These are phyloP conservation scores for Nemania bipapillata DNA, from an alignment of 2,329 filamentous ascomycete genomes.

Conservation along the genomic window DNA sequence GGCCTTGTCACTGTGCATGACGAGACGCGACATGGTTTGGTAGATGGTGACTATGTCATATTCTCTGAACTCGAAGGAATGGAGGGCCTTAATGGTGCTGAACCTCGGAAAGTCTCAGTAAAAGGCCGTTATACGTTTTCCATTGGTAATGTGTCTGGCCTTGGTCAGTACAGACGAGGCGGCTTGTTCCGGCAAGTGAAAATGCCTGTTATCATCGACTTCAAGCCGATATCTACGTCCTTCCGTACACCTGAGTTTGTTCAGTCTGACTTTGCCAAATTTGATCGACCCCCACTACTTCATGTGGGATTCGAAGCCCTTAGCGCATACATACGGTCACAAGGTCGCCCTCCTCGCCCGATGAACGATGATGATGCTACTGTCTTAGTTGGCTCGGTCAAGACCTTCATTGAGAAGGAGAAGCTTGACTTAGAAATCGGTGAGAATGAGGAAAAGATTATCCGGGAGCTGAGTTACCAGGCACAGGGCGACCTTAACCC, in stretches of 20 bases:
- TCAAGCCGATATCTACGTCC: conserved; percentile 81
- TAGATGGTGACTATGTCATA: conserved; percentile 95
- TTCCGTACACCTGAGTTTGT: conserved; percentile 88
- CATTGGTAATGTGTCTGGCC: conserved; percentile 88
- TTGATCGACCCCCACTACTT: conserved; percentile 90
- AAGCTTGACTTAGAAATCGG: conserved; percentile 85
- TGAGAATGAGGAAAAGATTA: conserved; percentile 93
- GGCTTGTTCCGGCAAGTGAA: conserved; percentile 96
- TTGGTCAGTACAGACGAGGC: conserved; percentile 87
- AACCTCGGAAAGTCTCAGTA: conserved; percentile 89
- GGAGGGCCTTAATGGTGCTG: conserved; percentile 83
- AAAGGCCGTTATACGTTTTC: conserved; percentile 98
- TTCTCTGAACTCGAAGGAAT: conserved; percentile 94
- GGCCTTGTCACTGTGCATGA: conserved; percentile 92
- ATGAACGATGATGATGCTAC: conserved; percentile 86
- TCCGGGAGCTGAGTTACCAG: conserved; percentile 94
- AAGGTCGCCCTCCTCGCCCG: conserved; percentile 80
- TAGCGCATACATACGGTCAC: conserved; percentile 81
- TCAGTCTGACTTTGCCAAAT: conserved; percentile 96
- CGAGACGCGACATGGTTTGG: conserved; percentile 91
- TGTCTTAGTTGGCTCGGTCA: conserved; percentile 79
- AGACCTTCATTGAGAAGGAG: conserved; percentile 77
- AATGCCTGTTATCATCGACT: conserved; percentile 94
- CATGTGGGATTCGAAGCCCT: conserved; percentile 93
- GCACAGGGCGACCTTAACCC: conserved; percentile 89